Evolutionary conservation across 495 filamentous ascomycete genomes (phyloP), one percentile per base, ranked within the genome.

Genomic region (Penicillium arizonense): DNA sequence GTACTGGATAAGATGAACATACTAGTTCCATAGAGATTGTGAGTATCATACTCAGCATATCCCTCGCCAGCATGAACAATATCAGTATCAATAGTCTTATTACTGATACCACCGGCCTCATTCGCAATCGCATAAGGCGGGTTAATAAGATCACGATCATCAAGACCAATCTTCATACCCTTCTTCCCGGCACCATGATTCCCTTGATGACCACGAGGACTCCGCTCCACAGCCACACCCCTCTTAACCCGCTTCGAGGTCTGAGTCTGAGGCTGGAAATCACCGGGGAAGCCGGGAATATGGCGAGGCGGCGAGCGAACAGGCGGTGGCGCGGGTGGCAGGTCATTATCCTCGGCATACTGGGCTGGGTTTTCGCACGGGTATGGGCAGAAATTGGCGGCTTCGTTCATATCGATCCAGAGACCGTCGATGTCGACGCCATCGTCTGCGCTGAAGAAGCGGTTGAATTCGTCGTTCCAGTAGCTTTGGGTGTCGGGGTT

Each of bases 341-440:
- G 80, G 14, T 81, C 70, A 26, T 82, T 79, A 7, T 79, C 58
- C 50, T 69, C 55, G 3, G 83, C 75, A 26, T 75, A 77, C 0
- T 48, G 68, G 3, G 74, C 77, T 0, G 88, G 85, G 52, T 91
- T 71, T 14, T 66, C 63, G 67, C 91, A 96, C 12, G 90, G 89
- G 59, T 82, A 93, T 18, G 74, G 62, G 65, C 90, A 94, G 50
- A 90, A 88, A 63, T 82, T 84, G 30, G 79, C 68, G 0, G 87
- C 87, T 63, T 91, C 88, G 57, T 90, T 90, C 86, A 91, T 89
- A 57, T 91, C 88, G 48, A 94, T 95, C 90, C 90, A 95, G 23
- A 92, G 76, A 1, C 81, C 91, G 57, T 95, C 90, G 53, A 95
- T 90, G 59, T 94, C 84, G 4, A 96, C 78, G 20, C 90, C 91